Conservation (phyloP, 2,329 filamentous ascomycete genomes). For the Epichloe hybrida region DNA sequence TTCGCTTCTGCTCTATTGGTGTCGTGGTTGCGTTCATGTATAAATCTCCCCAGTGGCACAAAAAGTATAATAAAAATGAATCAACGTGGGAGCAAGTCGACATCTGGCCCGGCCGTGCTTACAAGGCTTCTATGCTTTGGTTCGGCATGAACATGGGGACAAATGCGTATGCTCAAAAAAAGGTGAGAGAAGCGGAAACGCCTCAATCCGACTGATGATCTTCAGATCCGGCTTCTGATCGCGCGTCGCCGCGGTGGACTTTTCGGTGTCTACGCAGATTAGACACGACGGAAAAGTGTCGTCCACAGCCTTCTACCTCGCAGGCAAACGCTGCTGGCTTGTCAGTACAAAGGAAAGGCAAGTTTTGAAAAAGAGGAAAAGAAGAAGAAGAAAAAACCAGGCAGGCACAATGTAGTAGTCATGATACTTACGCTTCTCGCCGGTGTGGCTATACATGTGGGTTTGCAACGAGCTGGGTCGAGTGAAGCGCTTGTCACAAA, state of each 20-base stretch:
- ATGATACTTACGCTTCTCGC: constrained; percentile 77
- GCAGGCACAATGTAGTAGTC: not conserved
- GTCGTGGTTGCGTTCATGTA: not conserved
- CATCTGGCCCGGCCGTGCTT: not conserved
- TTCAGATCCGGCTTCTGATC: constrained; percentile 49
- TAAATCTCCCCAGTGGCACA: not conserved
- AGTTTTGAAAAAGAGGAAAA: no score
- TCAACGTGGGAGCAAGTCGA: not conserved
- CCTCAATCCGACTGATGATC: constrained; percentile 46
- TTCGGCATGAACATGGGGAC: constrained; percentile 1
- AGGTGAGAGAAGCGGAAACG: not conserved
- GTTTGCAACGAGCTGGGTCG: constrained; percentile 88
- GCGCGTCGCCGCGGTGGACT: constrained; percentile 65
- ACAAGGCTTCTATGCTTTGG: constrained; percentile 7
- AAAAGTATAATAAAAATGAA: not conserved
- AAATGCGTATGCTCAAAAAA: not conserved
- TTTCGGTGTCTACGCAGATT: constrained; percentile 91
- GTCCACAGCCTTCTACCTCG: constrained; percentile 85
- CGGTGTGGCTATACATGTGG: constrained; percentile 97
- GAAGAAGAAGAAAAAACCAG: no score
- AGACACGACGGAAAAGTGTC: constrained; percentile 93
- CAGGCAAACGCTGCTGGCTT: constrained; percentile 64
- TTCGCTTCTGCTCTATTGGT: not conserved
- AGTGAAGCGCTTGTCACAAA: constrained; percentile 96
- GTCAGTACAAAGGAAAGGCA: constrained; percentile 1